A percentile compares a stretch with the other conserved stretches of the same genome.
Evolutionary conservation across 177 flowering plant species (phyloP).

Genomic region (Vitis hybrid): DNA sequence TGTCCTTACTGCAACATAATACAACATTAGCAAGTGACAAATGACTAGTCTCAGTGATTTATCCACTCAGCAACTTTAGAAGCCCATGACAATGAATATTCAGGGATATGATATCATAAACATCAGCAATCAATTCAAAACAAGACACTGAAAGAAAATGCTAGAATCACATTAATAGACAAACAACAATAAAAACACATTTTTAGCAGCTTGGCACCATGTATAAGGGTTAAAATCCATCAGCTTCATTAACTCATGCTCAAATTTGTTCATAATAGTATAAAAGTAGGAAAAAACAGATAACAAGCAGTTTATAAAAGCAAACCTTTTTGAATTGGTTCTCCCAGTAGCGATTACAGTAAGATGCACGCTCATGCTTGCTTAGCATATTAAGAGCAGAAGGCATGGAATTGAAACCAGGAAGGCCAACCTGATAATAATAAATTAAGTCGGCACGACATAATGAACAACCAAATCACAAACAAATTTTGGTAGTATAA

Average conservation of each 20-base stretch:
- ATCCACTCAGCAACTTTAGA: too few species aligned
- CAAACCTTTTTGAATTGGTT: constrained; percentile 89
- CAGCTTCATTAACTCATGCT: neutral
- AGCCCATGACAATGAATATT: too few species aligned
- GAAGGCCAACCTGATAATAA: constrained; percentile 85
- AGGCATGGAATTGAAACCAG: constrained; percentile 98
- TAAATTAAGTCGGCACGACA: neutral
- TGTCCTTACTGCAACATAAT: too few species aligned
- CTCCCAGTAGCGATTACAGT: constrained; percentile 97
- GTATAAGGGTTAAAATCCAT: neutral
- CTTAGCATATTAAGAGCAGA: constrained; percentile 84
- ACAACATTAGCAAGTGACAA: too few species aligned
- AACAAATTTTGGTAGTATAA: neutral
- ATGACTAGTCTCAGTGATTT: too few species aligned
- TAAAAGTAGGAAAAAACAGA: neutral
- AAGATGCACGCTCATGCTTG: constrained; percentile 98
- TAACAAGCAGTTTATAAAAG: neutral
- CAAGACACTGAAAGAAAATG: neutral
- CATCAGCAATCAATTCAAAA: too few species aligned
- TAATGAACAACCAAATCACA: constrained; percentile 1
- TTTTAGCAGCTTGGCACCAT: neutral
- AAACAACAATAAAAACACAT: neutral
- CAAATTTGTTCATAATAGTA: neutral
- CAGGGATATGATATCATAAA: too few species aligned
- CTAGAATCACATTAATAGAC: neutral